phyloP scores from a whole-genome alignment of 768 basidiomycete genomes.

The Leucogyrophana mollusca region DNA sequence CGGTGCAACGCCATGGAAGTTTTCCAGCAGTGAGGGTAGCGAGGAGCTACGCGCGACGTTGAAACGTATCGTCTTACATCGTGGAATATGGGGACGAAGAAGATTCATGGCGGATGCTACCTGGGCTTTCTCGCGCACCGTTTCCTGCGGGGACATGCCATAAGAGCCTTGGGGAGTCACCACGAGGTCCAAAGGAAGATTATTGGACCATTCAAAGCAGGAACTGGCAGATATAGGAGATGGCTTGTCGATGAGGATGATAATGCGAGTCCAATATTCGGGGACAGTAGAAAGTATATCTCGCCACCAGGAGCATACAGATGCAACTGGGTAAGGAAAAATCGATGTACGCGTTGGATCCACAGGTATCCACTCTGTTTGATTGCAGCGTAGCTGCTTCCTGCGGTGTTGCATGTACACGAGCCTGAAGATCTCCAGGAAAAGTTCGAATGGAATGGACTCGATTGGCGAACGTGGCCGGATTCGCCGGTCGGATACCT shows the following conservation, averaged over 20 bases:
- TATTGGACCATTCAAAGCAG: slow-evolving; percentile 2
- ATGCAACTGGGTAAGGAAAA: slow-evolving; percentile 11
- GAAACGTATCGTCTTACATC: neutral
- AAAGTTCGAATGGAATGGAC: neutral
- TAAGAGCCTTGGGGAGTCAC: neutral
- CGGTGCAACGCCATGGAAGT: too few relatives aligned
- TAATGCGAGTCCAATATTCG: slow-evolving; percentile 17
- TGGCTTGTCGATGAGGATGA: slow-evolving; percentile 12
- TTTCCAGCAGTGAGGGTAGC: neutral
- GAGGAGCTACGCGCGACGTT: neutral
- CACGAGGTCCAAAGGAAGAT: neutral
- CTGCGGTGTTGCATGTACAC: neutral
- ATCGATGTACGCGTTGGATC: neutral
- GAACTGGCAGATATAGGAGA: neutral
- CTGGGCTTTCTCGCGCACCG: neutral
- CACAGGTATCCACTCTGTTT: too few relatives aligned
- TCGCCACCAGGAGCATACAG: slow-evolving; percentile 15
- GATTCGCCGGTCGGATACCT: too few relatives aligned
- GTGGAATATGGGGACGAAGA: neutral
- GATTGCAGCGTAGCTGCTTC: too few relatives aligned
- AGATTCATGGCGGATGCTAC: neutral
- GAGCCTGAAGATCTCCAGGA: neutral
- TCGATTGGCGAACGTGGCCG: too few relatives aligned
- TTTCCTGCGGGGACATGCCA: neutral
- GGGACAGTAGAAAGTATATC: slow-evolving; percentile 10